A percentile compares a stretch with the other conserved stretches of the same genome.
Evolutionary conservation across 2,329 filamentous ascomycete genomes (phyloP).

Genomic region (Ceratocystis ficicola): DNA sequence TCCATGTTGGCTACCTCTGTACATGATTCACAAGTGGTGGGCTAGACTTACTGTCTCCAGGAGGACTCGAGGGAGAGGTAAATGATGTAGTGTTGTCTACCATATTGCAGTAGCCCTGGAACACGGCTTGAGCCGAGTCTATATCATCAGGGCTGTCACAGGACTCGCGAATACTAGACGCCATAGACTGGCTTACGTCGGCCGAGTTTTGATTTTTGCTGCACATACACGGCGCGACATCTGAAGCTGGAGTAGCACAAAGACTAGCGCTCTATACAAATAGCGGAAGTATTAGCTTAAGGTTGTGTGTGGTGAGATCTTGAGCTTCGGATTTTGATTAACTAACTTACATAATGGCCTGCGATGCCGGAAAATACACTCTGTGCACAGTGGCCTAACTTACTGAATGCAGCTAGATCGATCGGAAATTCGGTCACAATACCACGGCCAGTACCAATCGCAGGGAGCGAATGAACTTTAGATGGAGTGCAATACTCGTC

Average conservation of each 20-base stretch:
- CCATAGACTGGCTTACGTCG: slow-evolving; percentile 34
- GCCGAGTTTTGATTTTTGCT: slow-evolving; percentile 39
- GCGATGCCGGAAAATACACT: slow-evolving; percentile 30
- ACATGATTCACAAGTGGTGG: background rate
- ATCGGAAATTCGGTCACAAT: slow-evolving; percentile 39
- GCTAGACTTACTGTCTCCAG: slow-evolving; percentile 38
- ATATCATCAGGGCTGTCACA: slow-evolving; percentile 39
- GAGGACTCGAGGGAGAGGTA: slow-evolving; percentile 35
- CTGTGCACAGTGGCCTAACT: slow-evolving; percentile 36
- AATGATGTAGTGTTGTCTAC: slow-evolving; percentile 39
- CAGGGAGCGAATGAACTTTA: slow-evolving; percentile 34
- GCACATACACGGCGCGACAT: slow-evolving; percentile 42
- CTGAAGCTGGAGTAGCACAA: slow-evolving; percentile 33
- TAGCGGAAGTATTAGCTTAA: background rate
- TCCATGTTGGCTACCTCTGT: background rate
- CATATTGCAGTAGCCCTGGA: slow-evolving; percentile 41
- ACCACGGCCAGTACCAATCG: slow-evolving; percentile 31
- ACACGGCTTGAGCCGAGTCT: slow-evolving; percentile 34
- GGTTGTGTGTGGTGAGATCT: background rate
- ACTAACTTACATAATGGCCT: slow-evolving; percentile 13
- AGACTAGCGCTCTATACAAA: slow-evolving; percentile 26
- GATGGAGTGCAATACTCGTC: slow-evolving; percentile 40
- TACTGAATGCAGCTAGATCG: slow-evolving; percentile 35
- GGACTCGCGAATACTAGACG: slow-evolving; percentile 32
- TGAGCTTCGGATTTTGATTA: background rate